These are phyloP conservation scores for Ramaria sp. DNA, from an alignment of 768 basidiomycete species.

Conservation along the genomic window DNA sequence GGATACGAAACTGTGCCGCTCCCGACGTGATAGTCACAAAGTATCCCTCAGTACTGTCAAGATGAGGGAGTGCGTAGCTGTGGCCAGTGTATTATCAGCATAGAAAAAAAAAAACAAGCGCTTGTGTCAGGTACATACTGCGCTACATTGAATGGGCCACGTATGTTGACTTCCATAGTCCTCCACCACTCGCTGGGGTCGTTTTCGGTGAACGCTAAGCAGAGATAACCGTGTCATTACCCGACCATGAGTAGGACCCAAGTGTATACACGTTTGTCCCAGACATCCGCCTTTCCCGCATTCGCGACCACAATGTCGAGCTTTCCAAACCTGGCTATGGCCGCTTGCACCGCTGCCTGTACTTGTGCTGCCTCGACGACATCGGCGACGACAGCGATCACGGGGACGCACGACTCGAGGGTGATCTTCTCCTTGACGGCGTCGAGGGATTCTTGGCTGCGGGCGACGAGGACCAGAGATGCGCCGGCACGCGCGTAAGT, in stretches of 20 bases:
- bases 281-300: slow-evolving; percentile 13
- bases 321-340: slow-evolving; percentile 16
- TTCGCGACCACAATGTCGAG: slow-evolving; percentile 21
- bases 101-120: too few species aligned
- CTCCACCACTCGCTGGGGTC: slow-evolving; percentile 11
- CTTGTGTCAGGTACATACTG: too few species aligned
- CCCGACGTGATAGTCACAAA: too few species aligned
- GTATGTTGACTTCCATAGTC: too few species aligned
- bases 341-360: slow-evolving; percentile 15
- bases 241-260: neutral
- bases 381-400: slow-evolving; percentile 18
- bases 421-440: slow-evolving; percentile 16
- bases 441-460: slow-evolving; percentile 11
- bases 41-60: too few species aligned
- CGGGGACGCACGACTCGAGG: slow-evolving; percentile 4
- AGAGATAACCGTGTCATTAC: neutral
- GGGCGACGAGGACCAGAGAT: slow-evolving; percentile 18
- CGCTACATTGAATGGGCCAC: too few species aligned
- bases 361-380: slow-evolving; percentile 15
- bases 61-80: too few species aligned
- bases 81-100: too few species aligned
- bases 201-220: neutral
- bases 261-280: neutral
- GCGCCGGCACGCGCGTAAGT: slow-evolving; percentile 20
- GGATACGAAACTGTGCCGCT: neutral